These are phyloP conservation scores for Epicoccum nigrum DNA, from an alignment of 2,329 filamentous ascomycete genomes.

Conservation along the genomic window DNA sequence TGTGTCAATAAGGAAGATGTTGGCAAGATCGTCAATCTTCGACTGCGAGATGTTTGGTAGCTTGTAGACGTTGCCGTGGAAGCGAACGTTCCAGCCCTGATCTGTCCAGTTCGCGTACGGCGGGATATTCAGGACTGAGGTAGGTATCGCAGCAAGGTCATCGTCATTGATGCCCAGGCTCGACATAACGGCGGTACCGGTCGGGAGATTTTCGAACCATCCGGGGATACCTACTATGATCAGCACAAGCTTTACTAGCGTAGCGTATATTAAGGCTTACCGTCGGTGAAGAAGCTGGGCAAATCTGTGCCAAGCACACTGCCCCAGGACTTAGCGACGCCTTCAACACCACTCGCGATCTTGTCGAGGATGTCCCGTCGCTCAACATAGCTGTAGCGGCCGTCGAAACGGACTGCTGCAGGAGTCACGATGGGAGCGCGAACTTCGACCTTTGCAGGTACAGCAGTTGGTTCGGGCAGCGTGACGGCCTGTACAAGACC, in stretches of 20 bases:
- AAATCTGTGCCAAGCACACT: conserved; percentile 44
- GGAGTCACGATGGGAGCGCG: conserved; percentile 42
- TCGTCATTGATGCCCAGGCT: conserved; percentile 64
- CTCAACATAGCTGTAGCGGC: conserved; percentile 40
- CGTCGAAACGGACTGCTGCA: conserved; percentile 42
- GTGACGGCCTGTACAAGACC: conserved; percentile 33
- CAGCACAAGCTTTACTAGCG: conserved; percentile 29
- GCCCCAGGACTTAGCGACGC: conserved; percentile 39
- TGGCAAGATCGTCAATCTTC: conserved; percentile 71
- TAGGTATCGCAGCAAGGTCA: conserved; percentile 67
- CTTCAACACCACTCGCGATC: conserved; percentile 40
- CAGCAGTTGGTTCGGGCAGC: conserved; percentile 42
- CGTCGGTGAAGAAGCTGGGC: conserved; percentile 46
- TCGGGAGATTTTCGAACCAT: conserved; percentile 69
- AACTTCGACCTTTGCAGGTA: conserved; percentile 36
- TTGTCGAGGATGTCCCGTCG: conserved; percentile 42
- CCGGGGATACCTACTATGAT: conserved; percentile 61
- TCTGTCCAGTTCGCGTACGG: conserved; percentile 75
- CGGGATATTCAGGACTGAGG: conserved; percentile 73
- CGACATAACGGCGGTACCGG: conserved; percentile 64
- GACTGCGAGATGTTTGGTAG: conserved; percentile 69
- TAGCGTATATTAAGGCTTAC: conserved; percentile 23
- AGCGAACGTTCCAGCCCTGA: conserved; percentile 75
- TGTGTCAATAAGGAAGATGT: conserved; percentile 72
- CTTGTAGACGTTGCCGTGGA: conserved; percentile 84